Evolutionary conservation across 495 filamentous ascomycete species (phyloP), one percentile per base, ranked within the genome.

Genomic region (Talaromyces nanjingensis): DNA sequence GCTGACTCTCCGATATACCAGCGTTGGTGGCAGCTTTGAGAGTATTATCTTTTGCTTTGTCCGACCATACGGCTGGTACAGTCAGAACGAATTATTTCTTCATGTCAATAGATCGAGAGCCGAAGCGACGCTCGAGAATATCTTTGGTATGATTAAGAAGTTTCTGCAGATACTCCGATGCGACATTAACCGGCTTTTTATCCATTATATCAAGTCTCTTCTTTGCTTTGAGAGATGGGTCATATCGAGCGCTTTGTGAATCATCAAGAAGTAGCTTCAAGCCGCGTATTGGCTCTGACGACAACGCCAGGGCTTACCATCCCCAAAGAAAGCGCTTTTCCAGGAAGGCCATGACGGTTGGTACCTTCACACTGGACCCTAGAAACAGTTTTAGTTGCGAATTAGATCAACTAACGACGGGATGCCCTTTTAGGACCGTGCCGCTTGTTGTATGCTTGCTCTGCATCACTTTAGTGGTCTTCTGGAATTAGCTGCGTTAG

Each of bases 11-110:
- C 0, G 65, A 16, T 56, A 89, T 77, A 0, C 84, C 85, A 0
- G 85, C 84, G n/a, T 65, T 64, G 55, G 71, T 59, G 0, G 79
- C 82, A 20, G 81, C 82, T 37, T 69, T 59, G 24, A 80, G 56
- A 3, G 81, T 85, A 24, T 65, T 61, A 37, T 84, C 70, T 63
- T 83, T 86, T 7, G 78, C 81, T 27, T 70, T 73, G 54, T 83
- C 80, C 18, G 78, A 79, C 83, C 82, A 86, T 0, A 86, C 77
- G 0, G 82, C 83, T 0, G 84, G 83, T 3, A 86, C 82, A 0
- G 83, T 85, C 4, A 87, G 56, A 12, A 80, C 63, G 59, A 76
- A 82, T 3, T 73, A 65, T 6, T 77, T 34, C 1, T 70, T 39
- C 45, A 73, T 69, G 0, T 55, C 61, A 3, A 63, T 12, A 11